These are phyloP conservation scores for Canavalia gladiata DNA, from an alignment of 306 rosid species.

Conservation along the genomic window DNA sequence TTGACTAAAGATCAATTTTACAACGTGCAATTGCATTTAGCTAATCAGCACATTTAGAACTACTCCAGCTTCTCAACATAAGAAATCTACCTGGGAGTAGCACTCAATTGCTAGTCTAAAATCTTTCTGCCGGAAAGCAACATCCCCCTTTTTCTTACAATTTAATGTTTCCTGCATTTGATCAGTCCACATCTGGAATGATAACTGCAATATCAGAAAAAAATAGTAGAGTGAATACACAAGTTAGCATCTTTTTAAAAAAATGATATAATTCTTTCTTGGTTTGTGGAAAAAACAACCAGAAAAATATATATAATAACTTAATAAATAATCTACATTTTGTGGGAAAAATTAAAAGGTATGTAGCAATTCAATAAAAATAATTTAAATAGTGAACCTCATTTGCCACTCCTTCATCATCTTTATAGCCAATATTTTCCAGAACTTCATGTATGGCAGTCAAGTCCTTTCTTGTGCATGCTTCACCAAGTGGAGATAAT, in stretches of 20 bases:
- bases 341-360: neutral
- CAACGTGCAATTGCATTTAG: neutral
- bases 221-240: constrained; percentile 17
- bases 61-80: constrained; percentile 25
- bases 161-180: constrained; percentile 85
- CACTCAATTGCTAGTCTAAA: constrained; percentile 69
- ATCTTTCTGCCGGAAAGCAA: constrained; percentile 72
- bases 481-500: constrained; percentile 80
- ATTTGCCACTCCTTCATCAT: constrained; percentile 81
- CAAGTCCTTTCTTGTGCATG: constrained; percentile 84
- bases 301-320: neutral
- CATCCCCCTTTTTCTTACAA: constrained; percentile 79
- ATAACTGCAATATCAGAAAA: constrained; percentile 60
- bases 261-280: neutral
- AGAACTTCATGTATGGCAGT: constrained; percentile 84
- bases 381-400: constrained; percentile 62
- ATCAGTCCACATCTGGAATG: constrained; percentile 89
- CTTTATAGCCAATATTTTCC: constrained; percentile 74
- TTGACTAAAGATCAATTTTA: constrained; percentile 10
- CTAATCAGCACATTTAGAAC: neutral
- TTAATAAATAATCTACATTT: neutral
- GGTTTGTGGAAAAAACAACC: neutral
- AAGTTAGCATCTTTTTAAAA: constrained; percentile 40
- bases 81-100: constrained; percentile 72
- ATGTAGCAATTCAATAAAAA: neutral